Base-by-base conservation (phyloP, 192 early-diverging fungal genomes). In the Rhizoclosmatium globosum region DNA sequence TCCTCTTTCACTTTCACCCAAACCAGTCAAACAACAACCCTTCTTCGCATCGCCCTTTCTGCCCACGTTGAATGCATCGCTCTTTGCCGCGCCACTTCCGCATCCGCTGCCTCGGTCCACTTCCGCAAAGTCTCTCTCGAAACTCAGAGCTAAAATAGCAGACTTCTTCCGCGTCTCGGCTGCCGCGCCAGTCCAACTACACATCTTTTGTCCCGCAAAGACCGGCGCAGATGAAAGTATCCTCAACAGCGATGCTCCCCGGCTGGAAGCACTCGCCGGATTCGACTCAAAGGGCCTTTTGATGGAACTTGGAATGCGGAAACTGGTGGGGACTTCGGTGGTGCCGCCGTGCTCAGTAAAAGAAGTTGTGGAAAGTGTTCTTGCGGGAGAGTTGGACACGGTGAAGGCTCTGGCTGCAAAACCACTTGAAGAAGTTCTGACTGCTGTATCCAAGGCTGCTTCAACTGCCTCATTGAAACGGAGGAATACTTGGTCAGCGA, bases 21-120 rank as follows among this genome's bases (percentile, higher is more conserved):
- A 31, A 31, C 31, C 31, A 31, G 31, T 31, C 31, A 31, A 31
- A 31, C 31, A 31, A 31, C 31, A 31, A 31, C 31, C 31, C 31
- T 31, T 31, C 31, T 31, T 31, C 31, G 31, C 31, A 31, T 31
- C 61, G 41, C 47, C 70, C 48, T 53, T 57, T 4, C 53, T 72
- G 23, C 70, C 47, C 9, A 72, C 70, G 4, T 50, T 72, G 48
- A 72, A 72, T 41, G 7, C 21, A 6, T 58, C 53, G 21, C 70
- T 72, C 21, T 31, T 72, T 41, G 53, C 21, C 21, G 43, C 70
- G 6, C 11, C 47, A 4, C 50, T 72, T 15, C 70, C 70, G 43
- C 53, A 57, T 57, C 70, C 70, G 53, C 48, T 72, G 7, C 23
- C 67, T 11, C 45, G 43, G 45, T n/a, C 57, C 57, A 2, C 57